Conservation (phyloP, 2,329 filamentous ascomycete genomes). For the Leptographium galeiforme region DNA sequence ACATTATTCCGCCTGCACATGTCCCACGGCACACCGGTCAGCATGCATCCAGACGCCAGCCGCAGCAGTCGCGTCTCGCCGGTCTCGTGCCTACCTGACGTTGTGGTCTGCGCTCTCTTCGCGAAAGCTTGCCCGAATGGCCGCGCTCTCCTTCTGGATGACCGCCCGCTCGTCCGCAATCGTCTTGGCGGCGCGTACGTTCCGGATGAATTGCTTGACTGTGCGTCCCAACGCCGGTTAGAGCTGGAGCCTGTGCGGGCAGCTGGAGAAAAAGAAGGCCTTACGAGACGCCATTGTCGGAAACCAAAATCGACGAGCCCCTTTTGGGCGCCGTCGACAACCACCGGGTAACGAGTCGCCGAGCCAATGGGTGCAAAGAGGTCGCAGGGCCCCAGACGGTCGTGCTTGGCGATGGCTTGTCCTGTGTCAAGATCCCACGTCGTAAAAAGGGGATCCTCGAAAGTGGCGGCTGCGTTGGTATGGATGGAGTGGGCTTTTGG, state of each 20-base stretch:
- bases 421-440: neutral
- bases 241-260: neutral
- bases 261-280: neutral
- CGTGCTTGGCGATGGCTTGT: neutral
- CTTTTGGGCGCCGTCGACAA: constrained; percentile 1
- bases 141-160: constrained; percentile 96
- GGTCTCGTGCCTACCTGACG: constrained; percentile 48
- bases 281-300: constrained; percentile 11
- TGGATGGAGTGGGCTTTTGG: constrained; percentile 1
- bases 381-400: neutral
- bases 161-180: constrained; percentile 97
- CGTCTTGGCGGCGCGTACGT: constrained; percentile 95
- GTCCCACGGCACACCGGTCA: constrained; percentile 10
- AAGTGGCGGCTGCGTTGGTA: constrained; percentile 2
- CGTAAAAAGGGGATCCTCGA: neutral
- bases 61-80: neutral
- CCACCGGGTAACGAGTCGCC: neutral
- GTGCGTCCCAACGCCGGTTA: constrained; percentile 5
- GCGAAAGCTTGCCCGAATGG: constrained; percentile 92
- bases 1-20: constrained; percentile 82
- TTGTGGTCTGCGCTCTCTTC: constrained; percentile 91
- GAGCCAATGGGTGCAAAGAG: neutral
- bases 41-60: neutral
- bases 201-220: constrained; percentile 99
- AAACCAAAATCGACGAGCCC: constrained; percentile 3